A percentile compares a stretch with the other conserved stretches of the same genome.
phyloP scores from a whole-genome alignment of 495 filamentous ascomycete species.

The Aspergillus incahuasiensis region DNA sequence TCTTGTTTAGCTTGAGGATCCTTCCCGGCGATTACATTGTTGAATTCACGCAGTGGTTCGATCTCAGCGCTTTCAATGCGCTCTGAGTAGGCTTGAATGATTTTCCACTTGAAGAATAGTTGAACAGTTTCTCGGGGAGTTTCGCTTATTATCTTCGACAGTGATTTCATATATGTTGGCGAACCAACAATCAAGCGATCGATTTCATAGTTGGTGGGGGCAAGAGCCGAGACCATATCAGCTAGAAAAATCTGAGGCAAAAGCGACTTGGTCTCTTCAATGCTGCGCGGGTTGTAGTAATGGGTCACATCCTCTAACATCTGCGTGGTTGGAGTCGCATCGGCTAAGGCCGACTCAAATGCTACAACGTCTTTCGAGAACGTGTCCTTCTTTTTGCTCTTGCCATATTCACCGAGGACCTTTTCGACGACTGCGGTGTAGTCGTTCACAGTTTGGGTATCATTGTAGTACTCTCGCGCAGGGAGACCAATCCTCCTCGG shows the following conservation, averaged over 20 bases:
- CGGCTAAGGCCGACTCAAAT: constrained; percentile 58
- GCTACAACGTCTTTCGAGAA: constrained; percentile 46
- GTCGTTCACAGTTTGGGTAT: constrained; percentile 46
- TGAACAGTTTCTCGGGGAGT: constrained; percentile 47
- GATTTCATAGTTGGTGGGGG: constrained; percentile 44
- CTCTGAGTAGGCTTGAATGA: constrained; percentile 47
- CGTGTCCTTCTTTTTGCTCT: constrained; percentile 21
- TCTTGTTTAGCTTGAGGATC: constrained; percentile 61
- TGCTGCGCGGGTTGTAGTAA: constrained; percentile 53
- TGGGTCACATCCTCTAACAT: constrained; percentile 56
- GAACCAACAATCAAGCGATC: constrained; percentile 55
- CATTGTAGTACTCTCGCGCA: constrained; percentile 61
- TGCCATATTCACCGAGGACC: constrained; percentile 33
- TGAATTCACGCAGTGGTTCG: constrained; percentile 54
- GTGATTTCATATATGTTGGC: constrained; percentile 49
- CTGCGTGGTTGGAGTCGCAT: constrained; percentile 53
- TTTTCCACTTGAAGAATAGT: constrained; percentile 58
- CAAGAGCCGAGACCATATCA: constrained; percentile 48
- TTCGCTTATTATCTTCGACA: constrained; percentile 44
- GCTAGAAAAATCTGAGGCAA: constrained; percentile 52
- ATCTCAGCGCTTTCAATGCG: constrained; percentile 55
- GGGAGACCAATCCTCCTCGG: constrained; percentile 54
- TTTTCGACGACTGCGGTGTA: constrained; percentile 49
- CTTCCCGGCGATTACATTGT: constrained; percentile 52
- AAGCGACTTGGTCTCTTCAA: constrained; percentile 48